These are phyloP conservation scores for Phytopythium mirpurense DNA, from an alignment of 352 stramenopile genomes.

Conservation along the genomic window DNA sequence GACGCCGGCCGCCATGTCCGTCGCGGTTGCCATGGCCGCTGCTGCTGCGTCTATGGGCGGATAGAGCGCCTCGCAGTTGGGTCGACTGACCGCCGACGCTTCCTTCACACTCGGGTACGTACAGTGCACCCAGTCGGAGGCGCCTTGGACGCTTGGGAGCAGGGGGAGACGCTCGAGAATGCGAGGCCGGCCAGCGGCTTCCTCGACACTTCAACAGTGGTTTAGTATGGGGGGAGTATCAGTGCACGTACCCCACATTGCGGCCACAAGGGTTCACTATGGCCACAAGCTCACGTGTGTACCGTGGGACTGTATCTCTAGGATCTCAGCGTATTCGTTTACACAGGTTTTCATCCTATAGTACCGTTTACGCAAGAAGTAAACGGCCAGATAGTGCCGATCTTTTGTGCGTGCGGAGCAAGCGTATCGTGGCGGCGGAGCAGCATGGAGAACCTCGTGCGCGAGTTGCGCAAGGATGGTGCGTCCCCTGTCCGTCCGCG, in stretches of 20 bases:
- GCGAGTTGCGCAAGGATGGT: constrained; percentile 74
- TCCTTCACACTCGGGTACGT: too few relatives aligned
- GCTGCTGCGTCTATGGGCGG: too few relatives aligned
- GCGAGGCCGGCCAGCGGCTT: background rate
- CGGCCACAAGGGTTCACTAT: too few relatives aligned
- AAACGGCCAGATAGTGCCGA: constrained; percentile 4
- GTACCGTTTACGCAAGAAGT: constrained; percentile 4
- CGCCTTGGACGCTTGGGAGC: too few relatives aligned
- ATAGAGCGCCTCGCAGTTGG: too few relatives aligned
- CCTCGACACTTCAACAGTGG: background rate
- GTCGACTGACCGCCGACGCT: too few relatives aligned
- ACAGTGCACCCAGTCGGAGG: too few relatives aligned
- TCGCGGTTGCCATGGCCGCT: constrained; percentile 2
- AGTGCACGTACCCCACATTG: too few relatives aligned
- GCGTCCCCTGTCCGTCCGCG: constrained; percentile 3
- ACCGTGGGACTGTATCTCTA: background rate
- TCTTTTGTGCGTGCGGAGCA: background rate
- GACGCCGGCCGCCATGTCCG: constrained; percentile 20
- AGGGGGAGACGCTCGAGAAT: background rate
- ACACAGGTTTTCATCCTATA: too few relatives aligned
- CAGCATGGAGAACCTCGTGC: constrained; percentile 65
- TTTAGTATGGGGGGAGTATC: background rate
- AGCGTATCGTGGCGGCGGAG: background rate
- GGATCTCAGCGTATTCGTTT: constrained; percentile 5
- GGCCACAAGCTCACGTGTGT: too few relatives aligned